Evolutionary conservation across 2,329 filamentous ascomycete genomes (phyloP).

Genomic region (Claviceps pazoutovae): DNA sequence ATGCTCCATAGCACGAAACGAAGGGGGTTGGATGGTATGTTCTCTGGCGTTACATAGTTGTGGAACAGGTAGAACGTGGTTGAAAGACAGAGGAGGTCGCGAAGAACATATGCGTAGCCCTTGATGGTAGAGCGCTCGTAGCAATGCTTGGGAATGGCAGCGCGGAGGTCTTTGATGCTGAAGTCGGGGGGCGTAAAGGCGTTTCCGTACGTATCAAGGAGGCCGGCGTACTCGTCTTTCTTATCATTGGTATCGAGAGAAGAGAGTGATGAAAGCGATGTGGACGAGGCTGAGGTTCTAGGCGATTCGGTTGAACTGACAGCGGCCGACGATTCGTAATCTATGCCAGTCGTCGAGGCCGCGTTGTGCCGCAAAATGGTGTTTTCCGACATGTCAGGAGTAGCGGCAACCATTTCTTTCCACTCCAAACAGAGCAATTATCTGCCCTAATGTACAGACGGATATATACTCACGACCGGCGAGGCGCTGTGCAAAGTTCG

Average conservation of each 20-base stretch:
- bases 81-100: conserved; percentile 61
- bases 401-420: conserved; percentile 31
- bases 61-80: conserved; percentile 78
- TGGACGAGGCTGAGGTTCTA: conserved; percentile 58
- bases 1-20: conserved; percentile 51
- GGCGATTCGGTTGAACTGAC: conserved; percentile 48
- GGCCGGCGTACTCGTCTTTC: conserved; percentile 40
- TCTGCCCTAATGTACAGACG: too few relatives aligned
- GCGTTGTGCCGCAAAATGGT: conserved; percentile 34
- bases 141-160: conserved; percentile 96
- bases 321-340: conserved; percentile 40
- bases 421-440: not conserved
- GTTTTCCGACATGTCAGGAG: conserved; percentile 28
- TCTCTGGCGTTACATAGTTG: conserved; percentile 77
- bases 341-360: conserved; percentile 32
- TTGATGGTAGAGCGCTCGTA: conserved; percentile 69
- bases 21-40: conserved; percentile 53
- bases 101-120: conserved; percentile 69
- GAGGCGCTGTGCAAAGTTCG: not conserved
- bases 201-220: conserved; percentile 89
- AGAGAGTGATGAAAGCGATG: conserved; percentile 80
- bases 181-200: conserved; percentile 87
- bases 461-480: not conserved
- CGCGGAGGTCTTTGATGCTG: conserved; percentile 93
- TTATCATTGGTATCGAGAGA: conserved; percentile 39